These are phyloP conservation scores for Mortierella sp. DNA, from an alignment of 371 early-diverging fungal species.

Conservation along the genomic window DNA sequence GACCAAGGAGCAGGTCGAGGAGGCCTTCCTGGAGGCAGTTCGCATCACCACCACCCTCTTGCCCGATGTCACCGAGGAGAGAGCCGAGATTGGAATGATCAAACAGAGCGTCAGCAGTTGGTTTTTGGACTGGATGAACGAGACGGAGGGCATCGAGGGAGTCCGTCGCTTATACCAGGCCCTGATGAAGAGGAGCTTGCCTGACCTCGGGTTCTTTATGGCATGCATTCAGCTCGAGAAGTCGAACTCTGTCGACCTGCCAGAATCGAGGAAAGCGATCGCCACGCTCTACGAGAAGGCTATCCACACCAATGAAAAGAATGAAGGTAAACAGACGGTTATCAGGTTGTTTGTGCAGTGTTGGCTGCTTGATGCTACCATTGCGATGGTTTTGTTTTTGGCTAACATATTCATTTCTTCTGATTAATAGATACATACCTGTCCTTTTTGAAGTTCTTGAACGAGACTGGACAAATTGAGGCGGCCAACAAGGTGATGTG, in stretches of 20 bases:
- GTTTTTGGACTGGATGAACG: slow-evolving; percentile 64
- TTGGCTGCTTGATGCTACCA: neutral
- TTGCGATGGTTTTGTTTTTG: neutral
- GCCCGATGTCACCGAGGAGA: slow-evolving; percentile 62
- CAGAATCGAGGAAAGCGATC: slow-evolving; percentile 51
- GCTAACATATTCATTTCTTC: neutral
- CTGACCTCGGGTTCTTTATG: slow-evolving; percentile 70
- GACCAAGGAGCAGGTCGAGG: slow-evolving; percentile 49
- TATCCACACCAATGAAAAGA: slow-evolving; percentile 62
- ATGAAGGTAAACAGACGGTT: slow-evolving; percentile 64
- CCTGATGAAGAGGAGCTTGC: slow-evolving; percentile 68
- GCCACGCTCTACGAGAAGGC: slow-evolving; percentile 68
- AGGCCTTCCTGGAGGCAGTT: slow-evolving; percentile 61
- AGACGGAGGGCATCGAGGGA: slow-evolving; percentile 63
- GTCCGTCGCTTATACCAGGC: slow-evolving; percentile 66
- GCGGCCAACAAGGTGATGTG: slow-evolving; percentile 69
- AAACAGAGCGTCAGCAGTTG: slow-evolving; percentile 62
- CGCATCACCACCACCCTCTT: slow-evolving; percentile 61
- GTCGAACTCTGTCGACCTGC: slow-evolving; percentile 51
- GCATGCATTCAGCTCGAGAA: slow-evolving; percentile 71
- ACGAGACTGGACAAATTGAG: slow-evolving; percentile 64
- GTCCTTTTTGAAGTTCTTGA: slow-evolving; percentile 70
- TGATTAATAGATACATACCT: slow-evolving; percentile 67
- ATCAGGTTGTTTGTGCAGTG: no score
- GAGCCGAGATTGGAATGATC: slow-evolving; percentile 61